Evolutionary conservation across 106 monocot species (phyloP).

Genomic region (Ottelia alismoides): DNA sequence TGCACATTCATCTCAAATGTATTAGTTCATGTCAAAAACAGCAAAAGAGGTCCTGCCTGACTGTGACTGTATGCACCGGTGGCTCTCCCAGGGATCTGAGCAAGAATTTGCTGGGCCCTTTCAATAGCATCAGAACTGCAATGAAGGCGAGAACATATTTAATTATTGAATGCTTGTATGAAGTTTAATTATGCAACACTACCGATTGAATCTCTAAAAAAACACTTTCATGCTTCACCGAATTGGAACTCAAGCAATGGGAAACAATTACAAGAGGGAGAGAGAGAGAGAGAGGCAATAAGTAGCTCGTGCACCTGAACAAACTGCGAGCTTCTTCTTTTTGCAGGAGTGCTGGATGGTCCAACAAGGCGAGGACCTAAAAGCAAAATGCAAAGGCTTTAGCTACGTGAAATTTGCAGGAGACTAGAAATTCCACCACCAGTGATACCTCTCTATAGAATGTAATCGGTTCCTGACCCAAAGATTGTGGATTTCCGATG

Average conservation of each 20-base stretch:
- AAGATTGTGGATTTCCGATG: slow-evolving; percentile 91
- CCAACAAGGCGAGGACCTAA: slow-evolving; percentile 67
- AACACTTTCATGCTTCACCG: too few species aligned
- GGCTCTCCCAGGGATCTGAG: slow-evolving; percentile 62
- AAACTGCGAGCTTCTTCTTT: slow-evolving; percentile 56
- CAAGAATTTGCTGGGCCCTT: slow-evolving; percentile 58
- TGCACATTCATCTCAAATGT: not conserved
- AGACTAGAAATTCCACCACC: not conserved
- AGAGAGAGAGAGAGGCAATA: too few species aligned
- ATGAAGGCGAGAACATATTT: too few species aligned
- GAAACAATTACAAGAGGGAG: not conserved
- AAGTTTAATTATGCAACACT: too few species aligned
- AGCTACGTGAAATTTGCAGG: not conserved
- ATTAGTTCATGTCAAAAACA: not conserved
- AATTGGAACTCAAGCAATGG: not conserved
- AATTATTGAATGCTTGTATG: too few species aligned
- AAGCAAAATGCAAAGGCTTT: slow-evolving; percentile 1
- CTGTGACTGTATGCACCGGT: slow-evolving; percentile 97
- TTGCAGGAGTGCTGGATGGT: slow-evolving; percentile 58
- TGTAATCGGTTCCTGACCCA: slow-evolving; percentile 81
- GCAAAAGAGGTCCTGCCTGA: slow-evolving; percentile 35
- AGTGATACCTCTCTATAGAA: slow-evolving; percentile 62
- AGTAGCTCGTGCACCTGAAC: slow-evolving; percentile 44
- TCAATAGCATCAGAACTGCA: slow-evolving; percentile 66
- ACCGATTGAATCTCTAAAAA: too few species aligned